These are phyloP conservation scores for Lactifluus echinatus DNA, from an alignment of 768 basidiomycete species.

Conservation along the genomic window DNA sequence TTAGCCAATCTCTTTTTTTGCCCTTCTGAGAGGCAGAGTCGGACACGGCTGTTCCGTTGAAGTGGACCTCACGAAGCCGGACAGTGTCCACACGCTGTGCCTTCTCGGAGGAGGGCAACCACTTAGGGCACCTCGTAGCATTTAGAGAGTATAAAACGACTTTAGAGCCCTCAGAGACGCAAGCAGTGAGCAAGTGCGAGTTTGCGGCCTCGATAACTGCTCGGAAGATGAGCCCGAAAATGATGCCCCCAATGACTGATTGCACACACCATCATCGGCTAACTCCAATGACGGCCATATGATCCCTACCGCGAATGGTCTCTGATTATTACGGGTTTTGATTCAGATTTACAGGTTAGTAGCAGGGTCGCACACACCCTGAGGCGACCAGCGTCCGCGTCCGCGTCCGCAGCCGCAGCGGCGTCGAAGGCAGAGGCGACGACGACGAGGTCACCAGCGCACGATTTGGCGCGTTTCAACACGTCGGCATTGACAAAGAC, in stretches of 20 bases:
- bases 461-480: slow-evolving; percentile 51
- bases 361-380: slow-evolving; percentile 11
- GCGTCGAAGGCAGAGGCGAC: slow-evolving; percentile 35
- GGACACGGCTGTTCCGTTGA: slow-evolving; percentile 3
- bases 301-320: slow-evolving; percentile 61
- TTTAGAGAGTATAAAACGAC: slow-evolving; percentile 39
- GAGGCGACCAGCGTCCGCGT: slow-evolving; percentile 10
- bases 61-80: slow-evolving; percentile 41
- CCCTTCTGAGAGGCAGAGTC: slow-evolving; percentile 20
- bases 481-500: slow-evolving; percentile 54
- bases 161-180: slow-evolving; percentile 40
- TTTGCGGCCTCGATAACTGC: slow-evolving; percentile 48
- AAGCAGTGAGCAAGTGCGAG: slow-evolving; percentile 54
- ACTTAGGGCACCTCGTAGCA: slow-evolving; percentile 32
- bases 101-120: slow-evolving; percentile 42
- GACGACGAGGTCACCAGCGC: slow-evolving; percentile 61
- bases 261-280: slow-evolving; percentile 46
- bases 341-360: not conserved
- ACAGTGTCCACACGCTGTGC: slow-evolving; percentile 45
- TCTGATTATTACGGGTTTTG: slow-evolving; percentile 13
- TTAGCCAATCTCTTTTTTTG: slow-evolving; percentile 58
- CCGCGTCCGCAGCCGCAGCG: not conserved
- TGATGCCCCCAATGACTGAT: not conserved
- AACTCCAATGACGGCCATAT: slow-evolving; percentile 70
- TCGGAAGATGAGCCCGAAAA: not conserved